Conservation (phyloP, 2,329 filamentous ascomycete genomes). For the Fusarium gaditjirri region DNA sequence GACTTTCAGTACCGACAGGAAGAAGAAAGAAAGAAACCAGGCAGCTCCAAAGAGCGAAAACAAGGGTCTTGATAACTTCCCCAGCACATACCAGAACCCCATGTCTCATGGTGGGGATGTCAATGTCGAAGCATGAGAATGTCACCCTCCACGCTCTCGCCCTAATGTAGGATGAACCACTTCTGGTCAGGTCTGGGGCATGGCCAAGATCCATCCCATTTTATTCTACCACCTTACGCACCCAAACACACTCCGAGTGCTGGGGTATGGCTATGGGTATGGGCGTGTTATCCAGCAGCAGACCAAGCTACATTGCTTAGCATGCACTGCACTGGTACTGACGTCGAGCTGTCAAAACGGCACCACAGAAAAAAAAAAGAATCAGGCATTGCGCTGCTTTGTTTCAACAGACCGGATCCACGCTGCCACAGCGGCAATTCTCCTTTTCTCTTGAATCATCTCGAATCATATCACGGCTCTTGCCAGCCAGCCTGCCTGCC, state of each 20-base stretch:
- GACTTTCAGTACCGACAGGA: not conserved
- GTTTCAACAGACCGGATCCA: conserved; percentile 35
- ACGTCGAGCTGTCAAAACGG: conserved; percentile 27
- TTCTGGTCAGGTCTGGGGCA: conserved; percentile 44
- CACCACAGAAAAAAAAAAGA: not conserved
- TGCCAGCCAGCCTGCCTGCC: conserved; percentile 17
- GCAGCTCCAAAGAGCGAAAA: conserved; percentile 22
- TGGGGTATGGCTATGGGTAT: conserved; percentile 5
- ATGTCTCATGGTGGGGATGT: conserved; percentile 39
- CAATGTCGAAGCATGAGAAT: conserved; percentile 41
- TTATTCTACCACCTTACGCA: conserved; percentile 34
- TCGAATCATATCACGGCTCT: conserved; percentile 29
- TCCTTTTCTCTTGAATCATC: conserved; percentile 17
- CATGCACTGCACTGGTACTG: conserved; percentile 11
- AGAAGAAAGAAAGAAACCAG: not conserved
- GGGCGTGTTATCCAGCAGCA: conserved; percentile 15
- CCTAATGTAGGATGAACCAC: conserved; percentile 50
- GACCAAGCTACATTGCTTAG: not conserved
- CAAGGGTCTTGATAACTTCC: conserved; percentile 38
- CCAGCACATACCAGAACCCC: conserved; percentile 35
- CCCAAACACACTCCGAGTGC: conserved; percentile 25
- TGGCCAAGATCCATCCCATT: conserved; percentile 46
- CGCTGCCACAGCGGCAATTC: conserved; percentile 34
- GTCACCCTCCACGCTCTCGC: conserved; percentile 47
- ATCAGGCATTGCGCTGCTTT: conserved; percentile 14